These are phyloP conservation scores for Rhodotorula graminis DNA, from an alignment of 768 basidiomycete species.

Conservation along the genomic window DNA sequence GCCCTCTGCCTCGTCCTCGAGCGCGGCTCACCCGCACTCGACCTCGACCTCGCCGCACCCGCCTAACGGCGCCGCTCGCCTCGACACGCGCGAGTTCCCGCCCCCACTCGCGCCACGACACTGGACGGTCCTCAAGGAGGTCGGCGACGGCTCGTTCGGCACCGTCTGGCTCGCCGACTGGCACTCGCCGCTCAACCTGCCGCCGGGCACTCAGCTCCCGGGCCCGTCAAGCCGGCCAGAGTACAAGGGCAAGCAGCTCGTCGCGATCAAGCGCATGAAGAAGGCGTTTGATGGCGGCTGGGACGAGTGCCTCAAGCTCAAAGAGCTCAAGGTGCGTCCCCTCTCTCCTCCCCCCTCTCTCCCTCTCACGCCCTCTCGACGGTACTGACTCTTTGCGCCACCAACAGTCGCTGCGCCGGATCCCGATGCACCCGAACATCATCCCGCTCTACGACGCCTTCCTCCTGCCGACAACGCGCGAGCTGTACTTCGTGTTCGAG, in stretches of 20 bases:
- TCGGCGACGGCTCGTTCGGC: constrained; percentile 97
- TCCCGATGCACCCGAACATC: constrained; percentile 92
- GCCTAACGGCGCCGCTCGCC: background rate
- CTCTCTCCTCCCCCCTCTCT: no score
- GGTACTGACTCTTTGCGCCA: background rate
- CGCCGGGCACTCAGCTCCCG: constrained; percentile 40
- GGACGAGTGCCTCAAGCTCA: constrained; percentile 91
- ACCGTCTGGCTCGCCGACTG: constrained; percentile 99
- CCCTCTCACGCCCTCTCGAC: no score
- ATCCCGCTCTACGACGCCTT: constrained; percentile 99
- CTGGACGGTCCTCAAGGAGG: constrained; percentile 90
- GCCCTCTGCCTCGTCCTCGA: background rate
- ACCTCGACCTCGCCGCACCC: background rate
- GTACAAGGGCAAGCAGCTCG: constrained; percentile 88
- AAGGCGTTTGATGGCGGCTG: constrained; percentile 96
- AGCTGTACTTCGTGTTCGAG: constrained; percentile 99
- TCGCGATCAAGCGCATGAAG: constrained; percentile 98
- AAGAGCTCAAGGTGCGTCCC: constrained; percentile 80
- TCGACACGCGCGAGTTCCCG: constrained; percentile 17
- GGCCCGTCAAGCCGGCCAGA: constrained; percentile 59
- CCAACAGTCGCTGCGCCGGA: constrained; percentile 79
- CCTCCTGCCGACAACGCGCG: constrained; percentile 88
- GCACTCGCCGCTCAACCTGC: constrained; percentile 70
- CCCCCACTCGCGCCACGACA: constrained; percentile 34
- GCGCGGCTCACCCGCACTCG: background rate